Evolutionary conservation across 441 rosid species (phyloP), one percentile per base, ranked within the genome.

Genomic region (Isatis lusitanica): DNA sequence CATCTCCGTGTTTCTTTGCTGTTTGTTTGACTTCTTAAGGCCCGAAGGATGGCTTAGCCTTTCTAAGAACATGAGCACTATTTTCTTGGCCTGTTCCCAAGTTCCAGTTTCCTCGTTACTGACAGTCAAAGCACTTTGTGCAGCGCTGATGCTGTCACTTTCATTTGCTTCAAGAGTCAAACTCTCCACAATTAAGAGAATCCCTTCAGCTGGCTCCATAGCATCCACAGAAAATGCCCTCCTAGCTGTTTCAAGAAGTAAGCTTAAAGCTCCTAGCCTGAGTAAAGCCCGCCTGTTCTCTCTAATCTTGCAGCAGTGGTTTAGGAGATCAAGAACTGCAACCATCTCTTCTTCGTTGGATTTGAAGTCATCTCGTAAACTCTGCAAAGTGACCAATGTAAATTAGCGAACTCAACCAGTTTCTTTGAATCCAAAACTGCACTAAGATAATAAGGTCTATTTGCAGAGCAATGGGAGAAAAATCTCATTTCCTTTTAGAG

Each of bases 191-290:
- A 97, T 93, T 81, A 97, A 85, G 81, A 97, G 99, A 83, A 94
- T 97, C 77, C 97, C 98, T 81, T 94, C 99, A 57, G 99, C 99
- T 75, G 97, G 96, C 76, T 97, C 99, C 96, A 97, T 94, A 73
- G 99, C 99, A 86, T 97, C 99, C 76, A 97, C 96, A 55, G 97
- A 85, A 80, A 94, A 97, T 40, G 99, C 99, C 51, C 92, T 84
- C 86, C 99, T 88, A 63, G 97, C 99, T 50, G 99, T 90, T 87
- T 97, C 99, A 80, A 97, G 99, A 80, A 97, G 98, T 66, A 97
- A 84, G 78, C 94, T 97, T 78, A 94, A 81, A 71, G 99, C 99
- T 75, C 97, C 99, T 44, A 94, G 87, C 71, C 83, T 85, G 71
- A 97, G 83, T 73, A 97, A 83, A 70, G 97, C 97, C 63, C 88